Base-by-base conservation (phyloP, 1,139 yeast species). In the Suhomyces bribrorum region DNA sequence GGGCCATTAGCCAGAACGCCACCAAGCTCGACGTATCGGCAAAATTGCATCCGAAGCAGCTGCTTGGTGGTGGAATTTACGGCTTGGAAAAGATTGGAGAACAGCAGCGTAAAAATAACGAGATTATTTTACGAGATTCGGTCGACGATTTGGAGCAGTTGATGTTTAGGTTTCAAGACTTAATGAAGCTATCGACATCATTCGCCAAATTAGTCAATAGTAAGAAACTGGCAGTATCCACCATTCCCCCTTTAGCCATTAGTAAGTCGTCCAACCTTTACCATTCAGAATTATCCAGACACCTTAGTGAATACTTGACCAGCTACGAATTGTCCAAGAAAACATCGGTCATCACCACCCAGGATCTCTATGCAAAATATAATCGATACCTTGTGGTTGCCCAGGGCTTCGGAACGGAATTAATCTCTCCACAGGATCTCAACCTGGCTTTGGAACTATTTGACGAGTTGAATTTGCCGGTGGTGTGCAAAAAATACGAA, bases 141-240 rank as follows among this genome's bases (percentile, higher is more conserved):
- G 63, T 90, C 29, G 85, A 83, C 38, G 96, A 88, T 57, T 62
- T 90, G 32, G 84, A 84, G 45, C 83, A 84, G 31, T 66, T 90
- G 36, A 83, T 88, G 83, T 73, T 80, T 17, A 77, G 86, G 46
- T 95, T 90, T 1, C 80, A 80, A 50, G 95, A 89, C 40, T 37
- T 90, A 34, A 77, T 83, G 30, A 67, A 71, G 31, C 61, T 89
- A 23, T 59, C 83, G 17, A 67, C 72, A 34, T 62, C 77, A 31
- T 73, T 79, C 58, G 68, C 75, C 49, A 46, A 62, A 11, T 45
- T 66, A 8, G 27, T 31, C 35, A 38, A 37, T 8, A 16, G 32
- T 14, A 28, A 29, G 27, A 39, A 35, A 27, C 37, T 32, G 32
- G 23, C 27, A 36, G 36, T 36, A 14, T 20, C 23, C 23, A 47